Percentiles rank a stretch among this genome's conserved stretches.
phyloP scores from a whole-genome alignment of 495 filamentous ascomycete species.

The Stereocaulon alpinum region DNA sequence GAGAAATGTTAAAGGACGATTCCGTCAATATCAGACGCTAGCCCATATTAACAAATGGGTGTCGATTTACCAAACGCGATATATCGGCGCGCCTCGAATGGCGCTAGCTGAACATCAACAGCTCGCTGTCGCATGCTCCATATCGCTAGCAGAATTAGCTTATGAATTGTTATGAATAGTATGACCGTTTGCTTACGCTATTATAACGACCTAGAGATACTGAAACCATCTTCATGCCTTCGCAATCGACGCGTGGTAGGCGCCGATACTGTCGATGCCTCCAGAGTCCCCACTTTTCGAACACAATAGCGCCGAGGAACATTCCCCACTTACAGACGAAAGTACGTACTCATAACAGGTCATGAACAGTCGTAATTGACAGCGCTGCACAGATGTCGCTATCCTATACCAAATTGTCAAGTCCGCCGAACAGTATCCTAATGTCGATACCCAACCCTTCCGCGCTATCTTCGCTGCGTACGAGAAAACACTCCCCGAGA shows the following conservation, averaged over 20 bases:
- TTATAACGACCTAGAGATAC: neutral
- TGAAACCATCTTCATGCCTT: slow-evolving; percentile 40
- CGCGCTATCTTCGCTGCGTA: slow-evolving; percentile 74
- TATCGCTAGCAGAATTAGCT: neutral
- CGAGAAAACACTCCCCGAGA: slow-evolving; percentile 54
- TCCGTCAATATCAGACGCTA: neutral
- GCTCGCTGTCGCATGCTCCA: neutral
- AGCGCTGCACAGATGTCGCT: slow-evolving; percentile 51
- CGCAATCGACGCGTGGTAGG: slow-evolving; percentile 39
- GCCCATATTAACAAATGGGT: neutral
- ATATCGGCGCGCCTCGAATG: neutral
- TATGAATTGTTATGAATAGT: slow-evolving; percentile 10
- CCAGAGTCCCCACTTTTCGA: slow-evolving; percentile 38
- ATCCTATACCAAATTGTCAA: slow-evolving; percentile 68
- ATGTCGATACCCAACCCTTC: slow-evolving; percentile 55
- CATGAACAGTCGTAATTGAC: slow-evolving; percentile 15
- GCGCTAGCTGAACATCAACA: neutral
- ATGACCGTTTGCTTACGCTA: neutral
- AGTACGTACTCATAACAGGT: slow-evolving; percentile 33
- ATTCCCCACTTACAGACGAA: slow-evolving; percentile 49
- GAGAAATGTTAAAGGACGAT: neutral
- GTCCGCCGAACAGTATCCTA: slow-evolving; percentile 54
- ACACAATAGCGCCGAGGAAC: slow-evolving; percentile 40
- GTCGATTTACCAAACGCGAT: slow-evolving; percentile 9
- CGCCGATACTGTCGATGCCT: slow-evolving; percentile 50